These are phyloP conservation scores for Craterostigma plantagineum DNA, from an alignment of 257 asterid genomes.

Conservation along the genomic window DNA sequence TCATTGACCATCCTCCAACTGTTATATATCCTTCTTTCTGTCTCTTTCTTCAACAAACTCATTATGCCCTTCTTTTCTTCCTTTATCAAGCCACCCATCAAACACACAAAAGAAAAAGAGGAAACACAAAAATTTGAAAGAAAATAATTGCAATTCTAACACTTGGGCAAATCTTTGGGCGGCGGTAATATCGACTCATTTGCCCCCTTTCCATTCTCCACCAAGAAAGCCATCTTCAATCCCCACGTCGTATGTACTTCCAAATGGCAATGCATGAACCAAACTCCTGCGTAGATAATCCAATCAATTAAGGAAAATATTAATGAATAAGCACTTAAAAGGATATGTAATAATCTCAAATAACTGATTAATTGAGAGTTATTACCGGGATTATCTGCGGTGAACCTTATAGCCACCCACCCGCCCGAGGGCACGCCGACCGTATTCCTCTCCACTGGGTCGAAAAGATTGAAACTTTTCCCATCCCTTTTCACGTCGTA, in stretches of 20 bases:
- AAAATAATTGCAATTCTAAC: slow-evolving; percentile 10
- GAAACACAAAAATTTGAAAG: no score
- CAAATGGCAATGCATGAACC: slow-evolving; percentile 96
- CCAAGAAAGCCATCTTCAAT: slow-evolving; percentile 80
- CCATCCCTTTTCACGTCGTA: slow-evolving; percentile 30
- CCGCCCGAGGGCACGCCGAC: slow-evolving; percentile 53
- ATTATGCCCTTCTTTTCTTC: neutral
- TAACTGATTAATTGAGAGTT: no score
- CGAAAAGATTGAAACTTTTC: slow-evolving; percentile 33
- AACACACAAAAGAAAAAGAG: no score
- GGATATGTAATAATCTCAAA: no score
- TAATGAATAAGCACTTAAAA: no score
- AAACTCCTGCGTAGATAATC: slow-evolving; percentile 40
- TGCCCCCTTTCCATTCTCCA: slow-evolving; percentile 71
- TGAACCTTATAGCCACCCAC: slow-evolving; percentile 52
- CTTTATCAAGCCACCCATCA: neutral
- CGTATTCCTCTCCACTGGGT: slow-evolving; percentile 60
- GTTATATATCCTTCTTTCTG: no score
- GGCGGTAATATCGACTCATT: slow-evolving; percentile 69
- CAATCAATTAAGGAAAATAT: no score
- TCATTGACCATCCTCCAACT: no score
- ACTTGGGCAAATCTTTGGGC: slow-evolving; percentile 67
- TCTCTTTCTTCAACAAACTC: neutral
- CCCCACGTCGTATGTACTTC: slow-evolving; percentile 95
- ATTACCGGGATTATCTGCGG: slow-evolving; percentile 46